phyloP scores from a whole-genome alignment of 768 basidiomycete genomes.

The Obba rivulosa region DNA sequence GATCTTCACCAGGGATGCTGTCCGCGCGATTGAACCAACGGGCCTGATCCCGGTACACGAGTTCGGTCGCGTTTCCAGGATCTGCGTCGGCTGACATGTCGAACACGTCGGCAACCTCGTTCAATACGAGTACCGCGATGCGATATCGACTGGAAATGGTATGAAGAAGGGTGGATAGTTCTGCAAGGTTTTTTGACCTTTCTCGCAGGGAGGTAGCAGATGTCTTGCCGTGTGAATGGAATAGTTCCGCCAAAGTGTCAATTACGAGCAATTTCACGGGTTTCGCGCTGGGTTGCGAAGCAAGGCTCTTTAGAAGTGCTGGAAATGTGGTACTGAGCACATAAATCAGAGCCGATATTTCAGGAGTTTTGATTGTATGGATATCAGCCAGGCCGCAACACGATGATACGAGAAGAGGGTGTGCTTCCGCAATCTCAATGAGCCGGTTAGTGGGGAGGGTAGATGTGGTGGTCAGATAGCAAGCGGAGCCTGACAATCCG shows the following conservation, averaged over 20 bases:
- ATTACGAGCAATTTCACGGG: conserved; percentile 80
- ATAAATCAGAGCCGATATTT: conserved; percentile 47
- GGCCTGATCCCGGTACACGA: conserved; percentile 68
- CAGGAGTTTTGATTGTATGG: conserved; percentile 55
- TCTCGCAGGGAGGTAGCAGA: conserved; percentile 60
- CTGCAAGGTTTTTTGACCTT: conserved; percentile 64
- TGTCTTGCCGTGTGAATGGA: conserved; percentile 59
- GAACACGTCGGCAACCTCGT: conserved; percentile 79
- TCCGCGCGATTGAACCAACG: conserved; percentile 71
- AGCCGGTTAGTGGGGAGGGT: conserved; percentile 64
- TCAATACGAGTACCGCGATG: conserved; percentile 78
- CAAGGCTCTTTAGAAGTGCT: conserved; percentile 35
- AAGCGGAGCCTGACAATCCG: conserved; percentile 61
- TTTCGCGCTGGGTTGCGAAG: conserved; percentile 28
- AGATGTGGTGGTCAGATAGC: conserved; percentile 74
- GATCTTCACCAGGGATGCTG: conserved; percentile 48
- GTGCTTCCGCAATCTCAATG: conserved; percentile 53
- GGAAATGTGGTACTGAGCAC: conserved; percentile 54
- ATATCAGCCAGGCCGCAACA: conserved; percentile 49
- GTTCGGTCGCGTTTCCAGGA: conserved; percentile 26
- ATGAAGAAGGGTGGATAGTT: conserved; percentile 69
- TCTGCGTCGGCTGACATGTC: conserved; percentile 14
- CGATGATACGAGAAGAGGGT: conserved; percentile 40
- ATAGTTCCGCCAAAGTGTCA: conserved; percentile 84
- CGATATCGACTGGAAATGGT: conserved; percentile 54